Evolutionary conservation across 2,329 filamentous ascomycete genomes (phyloP).

Genomic region (Metarhizium guizhouense): DNA sequence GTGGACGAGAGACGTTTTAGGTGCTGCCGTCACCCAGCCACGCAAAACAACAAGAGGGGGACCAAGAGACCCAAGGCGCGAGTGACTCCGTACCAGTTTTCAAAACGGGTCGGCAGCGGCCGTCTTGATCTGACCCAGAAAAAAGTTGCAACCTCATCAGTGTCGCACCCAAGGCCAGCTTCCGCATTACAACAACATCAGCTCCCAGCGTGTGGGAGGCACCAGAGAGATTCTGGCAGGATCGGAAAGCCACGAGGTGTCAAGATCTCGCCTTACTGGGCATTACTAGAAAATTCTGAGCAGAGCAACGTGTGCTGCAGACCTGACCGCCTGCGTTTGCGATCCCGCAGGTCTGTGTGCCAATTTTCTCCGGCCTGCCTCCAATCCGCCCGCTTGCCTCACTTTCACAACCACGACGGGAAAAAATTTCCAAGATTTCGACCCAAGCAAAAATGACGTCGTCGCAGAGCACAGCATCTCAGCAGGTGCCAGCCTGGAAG

Average conservation of each 20-base stretch:
- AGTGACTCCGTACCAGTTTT: neutral
- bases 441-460: slow-evolving; percentile 29
- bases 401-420: slow-evolving; percentile 2
- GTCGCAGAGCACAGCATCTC: slow-evolving; percentile 32
- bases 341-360: neutral
- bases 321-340: neutral
- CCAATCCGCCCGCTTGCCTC: neutral
- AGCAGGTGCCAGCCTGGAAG: slow-evolving; percentile 50
- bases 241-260: neutral
- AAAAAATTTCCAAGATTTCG: slow-evolving; percentile 10
- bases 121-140: slow-evolving; percentile 14
- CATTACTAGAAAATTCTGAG: neutral
- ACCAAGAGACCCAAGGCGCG: too few species aligned
- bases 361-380: neutral
- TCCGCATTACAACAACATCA: neutral
- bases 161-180: neutral
- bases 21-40: too few species aligned
- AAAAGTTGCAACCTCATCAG: slow-evolving; percentile 13
- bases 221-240: neutral
- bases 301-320: neutral
- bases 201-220: neutral
- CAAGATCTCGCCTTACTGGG: neutral
- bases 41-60: too few species aligned
- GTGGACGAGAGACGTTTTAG: too few species aligned
- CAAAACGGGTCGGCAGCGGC: too few species aligned